These are phyloP conservation scores for Cucurbita maxima DNA, from an alignment of 306 rosid species.

Conservation along the genomic window DNA sequence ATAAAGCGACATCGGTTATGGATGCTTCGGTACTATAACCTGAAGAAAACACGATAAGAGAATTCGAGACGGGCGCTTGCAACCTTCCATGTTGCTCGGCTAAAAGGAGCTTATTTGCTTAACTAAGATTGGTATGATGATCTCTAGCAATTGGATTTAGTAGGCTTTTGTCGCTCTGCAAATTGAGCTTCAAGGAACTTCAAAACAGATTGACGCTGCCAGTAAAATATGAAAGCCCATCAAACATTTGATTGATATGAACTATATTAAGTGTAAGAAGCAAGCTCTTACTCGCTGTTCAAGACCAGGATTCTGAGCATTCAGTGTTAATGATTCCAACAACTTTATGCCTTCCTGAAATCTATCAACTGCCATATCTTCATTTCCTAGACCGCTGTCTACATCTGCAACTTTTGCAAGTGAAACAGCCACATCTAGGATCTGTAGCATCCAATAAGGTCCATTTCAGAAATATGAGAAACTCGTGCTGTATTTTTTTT, in stretches of 20 bases:
- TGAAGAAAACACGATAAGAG: background rate
- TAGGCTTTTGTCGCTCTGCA: background rate
- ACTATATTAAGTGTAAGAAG: background rate
- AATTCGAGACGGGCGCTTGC: background rate
- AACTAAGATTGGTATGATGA: background rate
- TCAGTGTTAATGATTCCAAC: constrained; percentile 48
- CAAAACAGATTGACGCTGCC: constrained; percentile 3
- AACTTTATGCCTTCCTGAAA: constrained; percentile 77
- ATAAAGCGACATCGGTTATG: background rate
- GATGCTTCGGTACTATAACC: background rate
- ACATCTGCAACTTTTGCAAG: constrained; percentile 92
- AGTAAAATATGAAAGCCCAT: background rate
- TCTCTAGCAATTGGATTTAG: background rate
- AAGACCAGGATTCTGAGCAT: constrained; percentile 45
- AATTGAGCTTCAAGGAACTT: background rate
- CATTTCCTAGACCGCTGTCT: constrained; percentile 74
- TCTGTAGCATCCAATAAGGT: constrained; percentile 26
- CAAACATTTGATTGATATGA: background rate
- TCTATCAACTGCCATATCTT: constrained; percentile 50
- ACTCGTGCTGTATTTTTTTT: background rate
- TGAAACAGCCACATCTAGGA: constrained; percentile 71
- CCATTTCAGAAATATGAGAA: constrained; percentile 7
- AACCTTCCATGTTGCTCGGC: background rate
- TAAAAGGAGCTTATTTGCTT: background rate
- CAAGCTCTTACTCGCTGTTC: constrained; percentile 48